Base-by-base conservation (phyloP, 164 flowering plant genomes). In the Magnolia kwangsiensis region DNA sequence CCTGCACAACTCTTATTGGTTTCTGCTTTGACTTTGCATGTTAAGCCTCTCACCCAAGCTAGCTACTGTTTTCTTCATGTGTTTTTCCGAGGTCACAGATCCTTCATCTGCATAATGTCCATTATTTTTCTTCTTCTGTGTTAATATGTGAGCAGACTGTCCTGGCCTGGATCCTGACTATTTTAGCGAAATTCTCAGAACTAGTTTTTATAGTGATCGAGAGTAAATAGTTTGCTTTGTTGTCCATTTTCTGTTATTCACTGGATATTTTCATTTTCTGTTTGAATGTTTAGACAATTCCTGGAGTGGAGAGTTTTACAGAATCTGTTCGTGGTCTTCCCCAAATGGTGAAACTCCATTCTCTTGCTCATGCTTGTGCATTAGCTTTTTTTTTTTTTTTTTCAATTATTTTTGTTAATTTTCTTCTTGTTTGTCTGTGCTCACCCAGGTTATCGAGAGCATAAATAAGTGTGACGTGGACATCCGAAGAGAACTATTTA, bases 381-480 rank as follows among this genome's bases (percentile, higher is more conserved):
- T 19, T 19, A 19, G 14, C 58, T 70, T 18, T 21, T 49, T 18
- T 4, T 18, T 50, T 31, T 1, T 24, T 64, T 2, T 21, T 31
- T 70, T 67, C 65, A 64, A 20, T 71, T 2, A 9, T 50, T 71
- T 61, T 74, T 76, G 24, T 6, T 63, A 72, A 31, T 51, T 69
- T 61, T 69, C 45, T 55, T 51, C 21, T 77, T 61, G 24, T 24
- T 80, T 13, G 73, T 20, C 7, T 20, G 29, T 68, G 29, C 19
- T 18, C 69, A 14, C 66, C 24, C 86, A 95, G 98, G 98, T 95
- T 69, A 76, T 93, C 74, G 98, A 95, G 74, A 95, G 98, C 85
- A 90, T 95, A 78, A 92, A 88, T 76, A 93, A 86, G 81, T 95
- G 97, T 80, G 98, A 95, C 74, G 98, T 91, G 79, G 98, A 95